Evolutionary conservation across 129 eudicot genomes (phyloP).

Genomic region (Pulicaria dysenterica): DNA sequence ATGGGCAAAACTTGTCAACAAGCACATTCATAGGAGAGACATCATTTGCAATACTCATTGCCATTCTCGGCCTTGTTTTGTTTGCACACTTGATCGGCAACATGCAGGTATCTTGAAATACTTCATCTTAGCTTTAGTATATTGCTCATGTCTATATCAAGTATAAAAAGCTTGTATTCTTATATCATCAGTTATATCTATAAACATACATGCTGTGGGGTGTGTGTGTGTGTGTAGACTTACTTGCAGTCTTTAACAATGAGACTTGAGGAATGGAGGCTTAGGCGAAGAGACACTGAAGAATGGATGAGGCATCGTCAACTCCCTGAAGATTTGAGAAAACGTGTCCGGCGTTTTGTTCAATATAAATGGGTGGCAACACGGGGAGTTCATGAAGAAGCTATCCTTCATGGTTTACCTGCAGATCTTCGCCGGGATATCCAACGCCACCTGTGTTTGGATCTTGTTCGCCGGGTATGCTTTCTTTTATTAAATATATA

Average conservation of each 20-base stretch:
- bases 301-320: constrained; percentile 99
- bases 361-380: constrained; percentile 98
- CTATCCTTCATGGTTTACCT: constrained; percentile 75
- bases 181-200: too few species aligned
- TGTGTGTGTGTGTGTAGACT: constrained; percentile 71
- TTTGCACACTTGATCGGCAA: constrained; percentile 98
- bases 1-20: constrained; percentile 89
- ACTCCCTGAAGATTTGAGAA: constrained; percentile 87
- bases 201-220: constrained; percentile 25
- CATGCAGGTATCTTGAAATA: constrained; percentile 70
- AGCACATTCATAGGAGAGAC: constrained; percentile 93
- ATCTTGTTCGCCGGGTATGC: constrained; percentile 91
- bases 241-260: constrained; percentile 89
- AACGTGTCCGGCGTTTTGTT: constrained; percentile 85
- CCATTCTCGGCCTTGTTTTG: constrained; percentile 90
- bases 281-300: constrained; percentile 88
- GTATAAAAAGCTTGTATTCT: not conserved
- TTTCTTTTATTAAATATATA: not conserved
- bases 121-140: constrained; percentile 1
- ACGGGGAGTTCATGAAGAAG: constrained; percentile 90
- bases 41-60: constrained; percentile 89
- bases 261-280: constrained; percentile 99
- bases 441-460: constrained; percentile 92
- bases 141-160: not conserved
- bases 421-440: constrained; percentile 90